A percentile compares a stretch with the other conserved stretches of the same genome.
Conservation (phyloP, 1,284 basidiomycete species). For the Microbotryum intermedium region DNA sequence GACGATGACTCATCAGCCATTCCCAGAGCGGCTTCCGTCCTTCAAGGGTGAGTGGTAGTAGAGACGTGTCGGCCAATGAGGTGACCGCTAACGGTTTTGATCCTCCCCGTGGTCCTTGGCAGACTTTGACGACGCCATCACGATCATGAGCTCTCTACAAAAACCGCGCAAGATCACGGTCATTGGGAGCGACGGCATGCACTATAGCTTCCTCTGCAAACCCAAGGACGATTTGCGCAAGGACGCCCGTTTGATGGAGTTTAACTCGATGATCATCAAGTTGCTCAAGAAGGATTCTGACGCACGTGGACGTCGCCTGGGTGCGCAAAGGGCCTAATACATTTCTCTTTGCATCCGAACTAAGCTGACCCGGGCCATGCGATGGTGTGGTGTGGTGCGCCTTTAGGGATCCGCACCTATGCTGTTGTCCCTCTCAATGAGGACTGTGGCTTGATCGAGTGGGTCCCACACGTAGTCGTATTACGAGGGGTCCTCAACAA, state of each 20-base stretch:
- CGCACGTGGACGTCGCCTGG: constrained; percentile 67
- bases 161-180: constrained; percentile 89
- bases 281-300: constrained; percentile 83
- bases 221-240: constrained; percentile 97
- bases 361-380: constrained; percentile 4
- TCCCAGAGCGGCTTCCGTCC: constrained; percentile 65
- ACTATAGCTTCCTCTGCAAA: constrained; percentile 91
- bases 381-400: too few species aligned
- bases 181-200: constrained; percentile 68
- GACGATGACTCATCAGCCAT: constrained; percentile 67
- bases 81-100: background rate
- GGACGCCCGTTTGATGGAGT: constrained; percentile 96
- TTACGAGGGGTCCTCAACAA: constrained; percentile 69
- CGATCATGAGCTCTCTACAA: constrained; percentile 87
- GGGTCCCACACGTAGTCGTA: constrained; percentile 90
- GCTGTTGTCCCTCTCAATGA: constrained; percentile 95
- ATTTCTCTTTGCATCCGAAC: background rate
- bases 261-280: constrained; percentile 97
- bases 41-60: constrained; percentile 54
- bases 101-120: constrained; percentile 19
- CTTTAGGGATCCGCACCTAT: constrained; percentile 83
- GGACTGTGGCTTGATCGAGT: constrained; percentile 95
- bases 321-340: constrained; percentile 55
- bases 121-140: constrained; percentile 75
- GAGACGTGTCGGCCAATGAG: too few species aligned